These are phyloP conservation scores for Phaseolus lunatus DNA, from an alignment of 306 rosid genomes.

Conservation along the genomic window DNA sequence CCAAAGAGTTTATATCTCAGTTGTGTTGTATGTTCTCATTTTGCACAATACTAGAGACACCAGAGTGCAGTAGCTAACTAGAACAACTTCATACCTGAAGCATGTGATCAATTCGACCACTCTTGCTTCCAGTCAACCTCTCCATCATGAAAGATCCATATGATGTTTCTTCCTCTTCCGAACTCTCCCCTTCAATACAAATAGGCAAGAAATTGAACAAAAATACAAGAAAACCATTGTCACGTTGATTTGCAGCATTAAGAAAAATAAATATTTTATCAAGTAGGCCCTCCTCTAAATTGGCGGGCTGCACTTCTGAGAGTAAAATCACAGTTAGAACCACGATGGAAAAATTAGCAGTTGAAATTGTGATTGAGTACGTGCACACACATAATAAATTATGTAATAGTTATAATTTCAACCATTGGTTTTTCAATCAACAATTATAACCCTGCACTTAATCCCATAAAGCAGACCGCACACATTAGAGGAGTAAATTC, in stretches of 20 bases:
- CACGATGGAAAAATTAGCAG: not conserved
- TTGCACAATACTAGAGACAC: conserved; percentile 31
- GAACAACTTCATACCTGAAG: conserved; percentile 72
- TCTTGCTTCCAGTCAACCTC: conserved; percentile 80
- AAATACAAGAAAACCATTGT: conserved; percentile 28
- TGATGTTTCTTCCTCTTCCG: conserved; percentile 67
- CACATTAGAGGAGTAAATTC: not conserved
- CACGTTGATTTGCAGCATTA: conserved; percentile 29
- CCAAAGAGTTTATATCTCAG: conserved; percentile 26
- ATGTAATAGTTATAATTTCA: not conserved
- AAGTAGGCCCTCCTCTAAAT: not conserved
- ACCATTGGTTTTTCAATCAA: not conserved
- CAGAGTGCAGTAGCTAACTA: conserved; percentile 30
- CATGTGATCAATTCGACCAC: conserved; percentile 88
- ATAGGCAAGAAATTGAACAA: conserved; percentile 17
- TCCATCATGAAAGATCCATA: conserved; percentile 90
- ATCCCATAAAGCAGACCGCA: not conserved
- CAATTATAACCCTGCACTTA: not conserved
- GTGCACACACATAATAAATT: not conserved
- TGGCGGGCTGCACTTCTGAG: not conserved
- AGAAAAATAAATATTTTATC: conserved; percentile 33
- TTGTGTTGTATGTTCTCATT: conserved; percentile 1
- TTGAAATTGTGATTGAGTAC: not conserved
- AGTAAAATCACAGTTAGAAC: not conserved
- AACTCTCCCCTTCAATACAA: conserved; percentile 55